Evolutionary conservation across 2,329 filamentous ascomycete genomes (phyloP).

Genomic region (Fusarium gaditjirri): DNA sequence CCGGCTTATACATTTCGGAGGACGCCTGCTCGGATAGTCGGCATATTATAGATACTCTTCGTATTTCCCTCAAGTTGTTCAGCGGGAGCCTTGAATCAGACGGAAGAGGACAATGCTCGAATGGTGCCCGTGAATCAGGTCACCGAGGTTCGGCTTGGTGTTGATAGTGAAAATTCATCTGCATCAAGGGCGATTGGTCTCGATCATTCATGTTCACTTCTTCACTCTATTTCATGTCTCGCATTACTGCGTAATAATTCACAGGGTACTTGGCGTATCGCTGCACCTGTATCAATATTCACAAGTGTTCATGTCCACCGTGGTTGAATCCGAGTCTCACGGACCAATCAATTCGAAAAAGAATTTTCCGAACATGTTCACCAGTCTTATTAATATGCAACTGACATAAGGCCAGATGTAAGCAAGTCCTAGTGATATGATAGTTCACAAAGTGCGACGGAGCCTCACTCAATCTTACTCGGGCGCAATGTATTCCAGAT

Average conservation of each 20-base stretch:
- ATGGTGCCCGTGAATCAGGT: background rate
- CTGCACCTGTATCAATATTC: background rate
- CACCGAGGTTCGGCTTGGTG: background rate
- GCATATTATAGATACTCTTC: background rate
- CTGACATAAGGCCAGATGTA: background rate
- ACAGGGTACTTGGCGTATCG: background rate
- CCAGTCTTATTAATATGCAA: background rate
- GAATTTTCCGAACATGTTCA: slow-evolving; percentile 6
- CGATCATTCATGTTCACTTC: background rate
- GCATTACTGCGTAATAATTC: background rate
- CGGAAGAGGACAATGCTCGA: too few species aligned
- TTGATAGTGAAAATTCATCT: background rate
- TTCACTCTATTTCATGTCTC: background rate
- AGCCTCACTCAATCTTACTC: background rate
- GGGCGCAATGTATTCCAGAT: background rate
- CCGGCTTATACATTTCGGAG: background rate
- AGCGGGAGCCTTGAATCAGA: background rate
- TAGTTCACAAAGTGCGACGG: background rate
- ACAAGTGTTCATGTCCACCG: background rate
- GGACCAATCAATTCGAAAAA: background rate
- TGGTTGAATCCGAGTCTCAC: background rate
- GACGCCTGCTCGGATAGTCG: background rate
- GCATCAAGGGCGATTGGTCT: background rate
- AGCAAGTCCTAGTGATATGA: background rate
- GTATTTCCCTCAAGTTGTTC: background rate